Conservation (phyloP, 2,329 filamentous ascomycete genomes). For the Herpotrichia juniperi region DNA sequence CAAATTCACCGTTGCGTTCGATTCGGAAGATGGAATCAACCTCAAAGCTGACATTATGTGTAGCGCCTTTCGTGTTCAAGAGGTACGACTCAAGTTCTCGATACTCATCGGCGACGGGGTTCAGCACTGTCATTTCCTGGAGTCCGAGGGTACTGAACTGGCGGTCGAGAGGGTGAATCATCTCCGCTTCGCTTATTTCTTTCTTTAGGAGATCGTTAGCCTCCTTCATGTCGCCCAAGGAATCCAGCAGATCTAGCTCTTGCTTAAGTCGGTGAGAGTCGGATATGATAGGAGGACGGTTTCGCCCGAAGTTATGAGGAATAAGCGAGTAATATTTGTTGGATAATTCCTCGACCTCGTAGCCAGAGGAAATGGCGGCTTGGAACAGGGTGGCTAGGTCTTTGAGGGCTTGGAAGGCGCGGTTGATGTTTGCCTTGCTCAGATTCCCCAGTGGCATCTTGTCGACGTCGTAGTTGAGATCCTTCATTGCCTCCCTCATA, state of each 20-base stretch:
- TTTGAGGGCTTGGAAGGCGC: constrained; percentile 79
- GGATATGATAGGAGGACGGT: constrained; percentile 71
- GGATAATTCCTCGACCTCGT: constrained; percentile 68
- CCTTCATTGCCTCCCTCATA: constrained; percentile 70
- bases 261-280: constrained; percentile 65
- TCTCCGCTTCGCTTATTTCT: constrained; percentile 54
- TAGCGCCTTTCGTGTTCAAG: constrained; percentile 67
- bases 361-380: constrained; percentile 51
- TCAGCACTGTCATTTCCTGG: constrained; percentile 76
- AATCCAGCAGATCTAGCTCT: constrained; percentile 81
- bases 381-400: constrained; percentile 72
- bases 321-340: constrained; percentile 83
- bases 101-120: constrained; percentile 67
- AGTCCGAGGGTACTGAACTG: constrained; percentile 75
- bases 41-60: constrained; percentile 66
- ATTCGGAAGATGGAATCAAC: constrained; percentile 83
- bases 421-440: constrained; percentile 75
- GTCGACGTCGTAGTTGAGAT: constrained; percentile 73
- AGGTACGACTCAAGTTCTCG: constrained; percentile 70
- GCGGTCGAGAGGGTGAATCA: constrained; percentile 70
- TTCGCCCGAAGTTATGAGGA: constrained; percentile 79
- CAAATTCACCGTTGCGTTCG: constrained; percentile 73
- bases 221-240: constrained; percentile 84
- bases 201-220: constrained; percentile 77
- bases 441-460: constrained; percentile 86